Evolutionary conservation across 148 eudicot genomes (phyloP).

Genomic region (Spergularia marina): DNA sequence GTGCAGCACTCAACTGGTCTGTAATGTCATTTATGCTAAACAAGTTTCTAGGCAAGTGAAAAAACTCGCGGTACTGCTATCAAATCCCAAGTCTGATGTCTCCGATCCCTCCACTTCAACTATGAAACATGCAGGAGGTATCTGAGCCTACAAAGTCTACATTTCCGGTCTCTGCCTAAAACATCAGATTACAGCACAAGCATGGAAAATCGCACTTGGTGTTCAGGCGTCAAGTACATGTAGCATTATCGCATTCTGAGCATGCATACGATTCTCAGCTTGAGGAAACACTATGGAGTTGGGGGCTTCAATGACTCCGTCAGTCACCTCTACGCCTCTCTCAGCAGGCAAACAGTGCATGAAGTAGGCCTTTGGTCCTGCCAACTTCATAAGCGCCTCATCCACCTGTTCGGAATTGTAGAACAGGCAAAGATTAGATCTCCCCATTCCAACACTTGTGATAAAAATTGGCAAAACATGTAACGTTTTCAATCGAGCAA

Average conservation of each 20-base stretch:
- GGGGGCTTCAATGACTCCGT: conserved; percentile 88
- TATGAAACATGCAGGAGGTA: conserved; percentile 11
- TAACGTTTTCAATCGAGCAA: not conserved
- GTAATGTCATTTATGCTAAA: not conserved
- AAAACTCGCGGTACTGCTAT: not conserved
- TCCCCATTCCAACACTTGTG: too few species aligned
- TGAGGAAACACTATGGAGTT: conserved; percentile 94
- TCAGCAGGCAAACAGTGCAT: conserved; percentile 99
- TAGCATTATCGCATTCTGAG: conserved; percentile 95
- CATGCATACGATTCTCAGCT: conserved; percentile 98
- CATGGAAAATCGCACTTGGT: not conserved
- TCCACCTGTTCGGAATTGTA: conserved; percentile 56
- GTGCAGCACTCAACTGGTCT: too few species aligned
- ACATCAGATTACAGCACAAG: conserved; percentile 4
- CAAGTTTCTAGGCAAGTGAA: not conserved
- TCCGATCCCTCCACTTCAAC: conserved; percentile 12
- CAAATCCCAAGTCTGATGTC: not conserved
- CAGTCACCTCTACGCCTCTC: conserved; percentile 91
- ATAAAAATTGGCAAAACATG: not conserved
- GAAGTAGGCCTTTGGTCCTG: conserved; percentile 86
- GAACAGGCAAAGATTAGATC: too few species aligned
- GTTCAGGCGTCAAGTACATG: conserved; percentile 52
- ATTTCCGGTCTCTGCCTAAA: not conserved
- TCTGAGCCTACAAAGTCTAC: conserved; percentile 13
- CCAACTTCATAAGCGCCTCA: conserved; percentile 82